Conservation (phyloP, 495 filamentous ascomycete genomes). For the Durotheca rogersii region DNA sequence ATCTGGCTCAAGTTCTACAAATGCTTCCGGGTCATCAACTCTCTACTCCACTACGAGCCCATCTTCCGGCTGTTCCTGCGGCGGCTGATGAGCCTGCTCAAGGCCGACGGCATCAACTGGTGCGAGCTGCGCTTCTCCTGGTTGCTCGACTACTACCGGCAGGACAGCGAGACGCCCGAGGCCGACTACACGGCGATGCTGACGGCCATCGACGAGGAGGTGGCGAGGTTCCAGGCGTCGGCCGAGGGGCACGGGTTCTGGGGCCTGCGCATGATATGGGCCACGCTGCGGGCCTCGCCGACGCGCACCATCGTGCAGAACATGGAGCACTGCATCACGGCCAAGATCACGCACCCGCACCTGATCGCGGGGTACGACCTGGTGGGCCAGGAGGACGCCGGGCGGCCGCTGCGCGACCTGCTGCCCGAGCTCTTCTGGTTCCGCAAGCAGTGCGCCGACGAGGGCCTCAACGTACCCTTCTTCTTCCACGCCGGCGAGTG, state of each 20-base stretch:
- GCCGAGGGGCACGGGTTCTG: constrained; percentile 74
- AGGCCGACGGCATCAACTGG: constrained; percentile 78
- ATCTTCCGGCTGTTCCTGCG: constrained; percentile 77
- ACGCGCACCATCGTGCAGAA: constrained; percentile 67
- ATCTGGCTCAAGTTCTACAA: constrained; percentile 77
- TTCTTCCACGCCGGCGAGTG: constrained; percentile 93
- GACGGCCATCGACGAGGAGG: constrained; percentile 70
- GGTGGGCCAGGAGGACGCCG: constrained; percentile 80
- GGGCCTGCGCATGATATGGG: constrained; percentile 89
- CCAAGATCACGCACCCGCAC: constrained; percentile 75
- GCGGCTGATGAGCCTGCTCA: constrained; percentile 63
- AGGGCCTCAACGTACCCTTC: constrained; percentile 85
- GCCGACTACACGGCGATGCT: constrained; percentile 65
- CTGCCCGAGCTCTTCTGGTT: constrained; percentile 91
- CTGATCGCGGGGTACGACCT: constrained; percentile 86
- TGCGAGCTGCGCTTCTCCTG: constrained; percentile 70
- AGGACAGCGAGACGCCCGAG: constrained; percentile 61
- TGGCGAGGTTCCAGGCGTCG: constrained; percentile 70
- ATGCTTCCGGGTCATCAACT: constrained; percentile 68
- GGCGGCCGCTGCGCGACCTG: constrained; percentile 71
- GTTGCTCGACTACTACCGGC: constrained; percentile 57
- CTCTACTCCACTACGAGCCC: constrained; percentile 84
- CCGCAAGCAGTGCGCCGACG: constrained; percentile 74
- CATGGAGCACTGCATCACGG: constrained; percentile 82
- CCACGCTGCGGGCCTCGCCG: constrained; percentile 61